Evolutionary conservation across 179 eudicot species (phyloP).

Genomic region (Silene coronaria): DNA sequence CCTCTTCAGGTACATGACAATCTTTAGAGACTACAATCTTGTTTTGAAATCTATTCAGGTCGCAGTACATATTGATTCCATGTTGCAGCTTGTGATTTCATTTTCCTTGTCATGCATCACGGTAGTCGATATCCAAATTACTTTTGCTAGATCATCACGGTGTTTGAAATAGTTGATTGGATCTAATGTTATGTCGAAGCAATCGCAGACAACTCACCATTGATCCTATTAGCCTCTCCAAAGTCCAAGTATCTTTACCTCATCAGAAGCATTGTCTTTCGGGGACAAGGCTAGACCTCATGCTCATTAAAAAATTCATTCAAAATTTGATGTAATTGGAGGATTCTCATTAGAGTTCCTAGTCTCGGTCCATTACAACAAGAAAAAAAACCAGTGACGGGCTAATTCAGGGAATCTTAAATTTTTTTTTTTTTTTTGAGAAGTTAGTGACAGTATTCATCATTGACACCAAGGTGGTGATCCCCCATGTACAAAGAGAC

Average conservation of each 20-base stretch:
- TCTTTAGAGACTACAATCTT: background rate
- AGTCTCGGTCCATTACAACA: background rate
- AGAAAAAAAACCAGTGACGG: background rate
- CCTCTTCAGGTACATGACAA: constrained; percentile 69
- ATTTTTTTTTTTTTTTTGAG: background rate
- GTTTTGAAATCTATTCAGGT: background rate
- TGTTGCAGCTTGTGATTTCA: background rate
- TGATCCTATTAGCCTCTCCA: background rate
- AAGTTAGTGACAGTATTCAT: background rate
- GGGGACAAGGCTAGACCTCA: background rate
- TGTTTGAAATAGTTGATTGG: background rate
- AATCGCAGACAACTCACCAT: background rate
- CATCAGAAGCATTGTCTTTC: background rate
- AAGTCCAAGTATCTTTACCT: background rate
- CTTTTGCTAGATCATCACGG: no score
- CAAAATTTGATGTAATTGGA: background rate
- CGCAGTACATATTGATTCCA: background rate
- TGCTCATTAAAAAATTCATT: background rate
- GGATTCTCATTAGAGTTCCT: no score
- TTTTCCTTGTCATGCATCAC: background rate
- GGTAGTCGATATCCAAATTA: no score
- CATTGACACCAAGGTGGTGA: background rate
- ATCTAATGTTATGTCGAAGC: background rate
- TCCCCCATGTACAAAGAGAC: background rate
- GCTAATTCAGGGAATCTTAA: no score